Conservation (phyloP, 805 yeast genomes). For the Schizosaccharomyces lindneri region DNA sequence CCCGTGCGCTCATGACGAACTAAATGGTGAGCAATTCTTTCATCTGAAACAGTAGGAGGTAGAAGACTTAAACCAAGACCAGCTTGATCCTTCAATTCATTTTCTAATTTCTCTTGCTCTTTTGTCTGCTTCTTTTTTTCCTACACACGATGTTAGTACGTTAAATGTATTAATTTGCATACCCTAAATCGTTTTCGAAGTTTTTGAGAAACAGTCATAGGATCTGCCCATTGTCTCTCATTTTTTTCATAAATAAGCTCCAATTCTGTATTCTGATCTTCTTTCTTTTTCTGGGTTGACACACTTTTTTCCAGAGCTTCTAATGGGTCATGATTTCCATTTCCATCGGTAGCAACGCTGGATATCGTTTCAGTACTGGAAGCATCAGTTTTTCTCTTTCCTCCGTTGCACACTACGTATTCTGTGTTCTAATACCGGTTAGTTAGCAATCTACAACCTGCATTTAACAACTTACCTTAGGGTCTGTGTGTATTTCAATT, state of each 20-base stretch:
- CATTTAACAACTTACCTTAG: slow-evolving; percentile 10
- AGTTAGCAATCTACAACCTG: slow-evolving; percentile 10
- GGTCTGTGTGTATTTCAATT: slow-evolving; percentile 14
- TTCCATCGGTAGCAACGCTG: background rate
- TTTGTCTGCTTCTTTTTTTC: background rate
- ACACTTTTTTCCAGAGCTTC: background rate
- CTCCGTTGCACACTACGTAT: background rate
- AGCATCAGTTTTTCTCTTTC: background rate
- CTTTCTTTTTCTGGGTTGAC: background rate
- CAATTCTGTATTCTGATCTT: background rate
- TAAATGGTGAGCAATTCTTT: background rate
- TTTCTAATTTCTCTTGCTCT: background rate
- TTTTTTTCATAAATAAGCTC: background rate
- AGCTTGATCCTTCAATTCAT: background rate
- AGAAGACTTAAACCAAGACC: background rate
- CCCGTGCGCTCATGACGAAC: background rate
- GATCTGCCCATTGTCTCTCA: slow-evolving; percentile 2
- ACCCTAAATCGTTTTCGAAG: background rate
- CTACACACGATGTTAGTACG: background rate
- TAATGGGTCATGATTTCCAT: background rate
- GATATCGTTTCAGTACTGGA: background rate
- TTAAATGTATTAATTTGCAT: background rate
- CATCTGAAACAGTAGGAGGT: background rate
- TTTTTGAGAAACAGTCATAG: background rate
- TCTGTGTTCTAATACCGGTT: slow-evolving; percentile 3